Conservation (phyloP, 2,329 filamentous ascomycete species). For the Blumeriella jaapii region DNA sequence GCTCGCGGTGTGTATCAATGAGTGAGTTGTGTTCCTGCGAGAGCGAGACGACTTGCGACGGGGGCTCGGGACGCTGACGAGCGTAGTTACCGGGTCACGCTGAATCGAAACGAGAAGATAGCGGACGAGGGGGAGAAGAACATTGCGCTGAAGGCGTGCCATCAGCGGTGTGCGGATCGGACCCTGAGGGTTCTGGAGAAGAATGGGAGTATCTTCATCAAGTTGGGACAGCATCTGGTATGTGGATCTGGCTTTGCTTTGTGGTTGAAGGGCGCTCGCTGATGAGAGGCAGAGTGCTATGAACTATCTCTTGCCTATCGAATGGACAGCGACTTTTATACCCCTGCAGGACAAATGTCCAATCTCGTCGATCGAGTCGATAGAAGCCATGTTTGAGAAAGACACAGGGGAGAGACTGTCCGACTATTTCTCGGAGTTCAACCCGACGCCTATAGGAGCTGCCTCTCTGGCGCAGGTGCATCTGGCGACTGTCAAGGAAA, state of each 20-base stretch:
- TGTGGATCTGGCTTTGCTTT: too few species aligned
- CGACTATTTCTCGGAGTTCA: conserved; percentile 81
- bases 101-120: conserved; percentile 56
- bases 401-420: conserved; percentile 73
- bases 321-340: conserved; percentile 94
- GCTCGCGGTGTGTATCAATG: conserved; percentile 74
- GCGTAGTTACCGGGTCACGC: conserved; percentile 70
- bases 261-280: conserved; percentile 13
- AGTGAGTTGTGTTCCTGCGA: conserved; percentile 45
- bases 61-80: background rate
- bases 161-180: conserved; percentile 82
- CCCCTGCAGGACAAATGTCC: conserved; percentile 94
- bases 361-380: conserved; percentile 77
- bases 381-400: conserved; percentile 71
- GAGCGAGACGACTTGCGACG: background rate
- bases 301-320: conserved; percentile 80
- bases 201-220: conserved; percentile 98
- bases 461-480: conserved; percentile 94
- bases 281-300: conserved; percentile 57
- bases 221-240: conserved; percentile 86
- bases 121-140: conserved; percentile 53
- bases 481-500: conserved; percentile 69
- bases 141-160: conserved; percentile 67
- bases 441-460: conserved; percentile 70
- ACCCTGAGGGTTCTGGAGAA: conserved; percentile 82